These are phyloP conservation scores for Vitellaria paradoxa DNA, from an alignment of 179 eudicot genomes.

Conservation along the genomic window DNA sequence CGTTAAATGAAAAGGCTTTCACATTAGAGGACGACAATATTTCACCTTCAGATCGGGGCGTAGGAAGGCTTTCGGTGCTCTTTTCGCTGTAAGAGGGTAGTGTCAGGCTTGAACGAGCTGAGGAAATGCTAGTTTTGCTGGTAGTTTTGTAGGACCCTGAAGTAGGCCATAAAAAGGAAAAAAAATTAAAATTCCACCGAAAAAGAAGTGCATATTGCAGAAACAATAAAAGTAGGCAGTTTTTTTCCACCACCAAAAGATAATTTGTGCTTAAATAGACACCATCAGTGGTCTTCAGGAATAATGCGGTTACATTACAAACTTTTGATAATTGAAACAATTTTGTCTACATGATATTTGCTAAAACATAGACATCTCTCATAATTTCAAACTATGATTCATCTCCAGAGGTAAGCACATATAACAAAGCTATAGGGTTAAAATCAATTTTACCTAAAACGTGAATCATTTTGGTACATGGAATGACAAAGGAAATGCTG, in stretches of 20 bases:
- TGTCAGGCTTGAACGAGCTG: conserved; percentile 37
- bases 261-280: background rate
- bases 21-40: conserved; percentile 59
- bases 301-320: background rate
- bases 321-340: background rate
- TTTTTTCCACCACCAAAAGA: background rate
- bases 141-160: conserved; percentile 43
- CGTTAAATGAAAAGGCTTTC: conserved; percentile 67
- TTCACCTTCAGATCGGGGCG: conserved; percentile 75
- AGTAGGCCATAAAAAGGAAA: conserved; percentile 9
- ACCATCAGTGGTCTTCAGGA: background rate
- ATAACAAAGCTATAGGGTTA: background rate
- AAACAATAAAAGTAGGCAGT: background rate
- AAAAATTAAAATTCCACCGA: background rate
- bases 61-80: conserved; percentile 54
- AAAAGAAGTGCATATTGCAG: background rate
- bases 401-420: background rate
- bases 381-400: background rate
- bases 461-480: no score
- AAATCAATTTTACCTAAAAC: no score
- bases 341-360: background rate
- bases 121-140: conserved; percentile 40
- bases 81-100: conserved; percentile 36
- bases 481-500: no score
- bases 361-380: background rate